Evolutionary conservation across 257 asterid species (phyloP).

Genomic region (Solanum virginianum): DNA sequence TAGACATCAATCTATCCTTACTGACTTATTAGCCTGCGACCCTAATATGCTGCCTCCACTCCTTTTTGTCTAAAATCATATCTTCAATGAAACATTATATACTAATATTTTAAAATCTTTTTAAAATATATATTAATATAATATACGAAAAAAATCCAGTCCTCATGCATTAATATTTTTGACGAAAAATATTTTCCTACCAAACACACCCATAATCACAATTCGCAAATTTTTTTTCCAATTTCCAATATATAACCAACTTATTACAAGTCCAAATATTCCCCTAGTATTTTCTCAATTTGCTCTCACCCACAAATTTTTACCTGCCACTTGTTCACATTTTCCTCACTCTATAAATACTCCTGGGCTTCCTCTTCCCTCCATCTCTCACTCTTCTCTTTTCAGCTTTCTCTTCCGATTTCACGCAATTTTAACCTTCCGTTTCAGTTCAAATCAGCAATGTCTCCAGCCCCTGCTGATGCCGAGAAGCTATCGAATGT

Average conservation of each 20-base stretch:
- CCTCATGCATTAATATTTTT: neutral
- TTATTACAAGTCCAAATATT: neutral
- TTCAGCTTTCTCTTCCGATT: neutral
- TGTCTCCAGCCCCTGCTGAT: conserved; percentile 40
- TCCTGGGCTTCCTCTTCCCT: neutral
- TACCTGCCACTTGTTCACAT: neutral
- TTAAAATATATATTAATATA: no score
- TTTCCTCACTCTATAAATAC: neutral
- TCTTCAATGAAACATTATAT: no score
- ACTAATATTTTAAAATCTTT: no score
- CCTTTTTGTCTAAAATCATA: no score
- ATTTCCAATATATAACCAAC: neutral
- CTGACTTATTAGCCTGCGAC: no score
- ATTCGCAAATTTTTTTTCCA: neutral
- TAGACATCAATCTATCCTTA: no score
- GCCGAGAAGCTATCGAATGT: conserved; percentile 57
- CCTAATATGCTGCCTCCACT: no score
- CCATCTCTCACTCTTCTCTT: neutral
- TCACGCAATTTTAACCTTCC: neutral
- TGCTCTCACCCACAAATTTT: neutral
- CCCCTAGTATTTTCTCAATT: neutral
- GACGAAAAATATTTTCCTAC: fast-evolving
- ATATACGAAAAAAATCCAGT: no score
- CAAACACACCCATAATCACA: neutral
- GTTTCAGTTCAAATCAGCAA: conserved; percentile 6